phyloP scores from a whole-genome alignment of 805 yeast genomes.

The Saturnispora ahearnii region DNA sequence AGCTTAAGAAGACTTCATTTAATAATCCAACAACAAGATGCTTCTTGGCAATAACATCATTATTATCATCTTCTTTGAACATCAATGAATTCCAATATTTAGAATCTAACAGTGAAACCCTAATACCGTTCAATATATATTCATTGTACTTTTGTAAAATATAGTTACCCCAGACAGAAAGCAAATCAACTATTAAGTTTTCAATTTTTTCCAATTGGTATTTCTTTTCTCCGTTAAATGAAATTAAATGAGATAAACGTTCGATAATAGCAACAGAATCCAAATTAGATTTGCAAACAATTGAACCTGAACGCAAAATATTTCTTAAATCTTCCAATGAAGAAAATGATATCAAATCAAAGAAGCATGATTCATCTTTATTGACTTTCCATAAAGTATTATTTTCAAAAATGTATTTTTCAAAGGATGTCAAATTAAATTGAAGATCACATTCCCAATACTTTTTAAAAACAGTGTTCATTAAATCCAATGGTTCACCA shows the following conservation, averaged over 20 bases:
- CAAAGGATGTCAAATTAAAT: constrained; percentile 11
- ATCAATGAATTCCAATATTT: constrained; percentile 23
- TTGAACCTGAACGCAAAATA: constrained; percentile 16
- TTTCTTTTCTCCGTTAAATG: constrained; percentile 13
- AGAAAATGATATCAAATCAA: constrained; percentile 28
- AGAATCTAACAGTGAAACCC: constrained; percentile 10
- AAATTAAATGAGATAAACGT: constrained; percentile 29
- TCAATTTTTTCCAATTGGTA: constrained; percentile 19
- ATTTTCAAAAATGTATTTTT: constrained; percentile 4
- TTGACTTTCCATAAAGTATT: neutral
- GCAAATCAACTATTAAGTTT: constrained; percentile 27
- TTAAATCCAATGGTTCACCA: constrained; percentile 46
- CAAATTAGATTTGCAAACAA: constrained; percentile 35
- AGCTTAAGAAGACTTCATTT: constrained; percentile 20
- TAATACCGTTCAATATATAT: neutral
- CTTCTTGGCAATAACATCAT: constrained; percentile 8
- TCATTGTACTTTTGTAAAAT: constrained; percentile 16
- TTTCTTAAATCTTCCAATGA: constrained; percentile 24
- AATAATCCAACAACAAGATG: constrained; percentile 18
- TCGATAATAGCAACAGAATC: constrained; percentile 40
- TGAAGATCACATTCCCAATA: constrained; percentile 13
- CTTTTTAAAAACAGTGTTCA: constrained; percentile 13
- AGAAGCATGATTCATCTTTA: constrained; percentile 21
- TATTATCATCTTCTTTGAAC: constrained; percentile 3
- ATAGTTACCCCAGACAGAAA: constrained; percentile 41